Conservation (phyloP, 805 yeast species). For the Cyberlindnera mississippiensis region DNA sequence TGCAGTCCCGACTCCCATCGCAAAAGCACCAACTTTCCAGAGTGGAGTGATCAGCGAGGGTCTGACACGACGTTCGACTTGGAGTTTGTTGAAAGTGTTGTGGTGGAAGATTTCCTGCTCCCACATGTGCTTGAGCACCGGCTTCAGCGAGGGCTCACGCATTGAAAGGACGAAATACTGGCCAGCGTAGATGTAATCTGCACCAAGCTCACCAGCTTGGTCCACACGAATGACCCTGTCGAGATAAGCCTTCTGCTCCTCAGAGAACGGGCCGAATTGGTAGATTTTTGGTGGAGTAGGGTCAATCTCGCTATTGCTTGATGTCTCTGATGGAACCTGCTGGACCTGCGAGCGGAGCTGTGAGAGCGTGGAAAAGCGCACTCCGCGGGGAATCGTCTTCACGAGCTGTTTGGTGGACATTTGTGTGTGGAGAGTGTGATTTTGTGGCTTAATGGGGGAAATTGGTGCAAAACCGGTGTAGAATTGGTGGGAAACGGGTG, state of each 20-base stretch:
- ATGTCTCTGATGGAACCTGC: slow-evolving; percentile 2
- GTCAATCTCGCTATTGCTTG: neutral
- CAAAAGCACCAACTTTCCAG: slow-evolving; percentile 90
- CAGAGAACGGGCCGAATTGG: slow-evolving; percentile 25
- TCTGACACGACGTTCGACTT: slow-evolving; percentile 72
- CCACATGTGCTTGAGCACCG: slow-evolving; percentile 93
- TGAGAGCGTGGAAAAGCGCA: slow-evolving; percentile 23
- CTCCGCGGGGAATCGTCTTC: slow-evolving; percentile 12
- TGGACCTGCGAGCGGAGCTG: slow-evolving; percentile 20
- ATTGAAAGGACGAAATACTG: slow-evolving; percentile 74
- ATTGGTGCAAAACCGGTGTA: too few relatives aligned
- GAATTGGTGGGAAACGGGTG: too few relatives aligned
- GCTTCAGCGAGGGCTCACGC: slow-evolving; percentile 70
- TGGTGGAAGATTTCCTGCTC: slow-evolving; percentile 94
- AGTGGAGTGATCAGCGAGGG: slow-evolving; percentile 90
- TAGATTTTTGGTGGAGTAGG: slow-evolving; percentile 9
- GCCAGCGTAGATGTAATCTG: slow-evolving; percentile 88
- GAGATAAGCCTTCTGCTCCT: slow-evolving; percentile 64
- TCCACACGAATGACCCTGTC: slow-evolving; percentile 84
- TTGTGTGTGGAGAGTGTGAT: too few relatives aligned
- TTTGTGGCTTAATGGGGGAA: too few relatives aligned
- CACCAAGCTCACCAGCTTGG: slow-evolving; percentile 98
- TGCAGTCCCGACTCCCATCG: slow-evolving; percentile 85
- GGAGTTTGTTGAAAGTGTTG: slow-evolving; percentile 75
- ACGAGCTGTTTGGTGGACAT: slow-evolving; percentile 11